phyloP scores from a whole-genome alignment of 768 basidiomycete species.

The Tricholoma hemisulphureum region DNA sequence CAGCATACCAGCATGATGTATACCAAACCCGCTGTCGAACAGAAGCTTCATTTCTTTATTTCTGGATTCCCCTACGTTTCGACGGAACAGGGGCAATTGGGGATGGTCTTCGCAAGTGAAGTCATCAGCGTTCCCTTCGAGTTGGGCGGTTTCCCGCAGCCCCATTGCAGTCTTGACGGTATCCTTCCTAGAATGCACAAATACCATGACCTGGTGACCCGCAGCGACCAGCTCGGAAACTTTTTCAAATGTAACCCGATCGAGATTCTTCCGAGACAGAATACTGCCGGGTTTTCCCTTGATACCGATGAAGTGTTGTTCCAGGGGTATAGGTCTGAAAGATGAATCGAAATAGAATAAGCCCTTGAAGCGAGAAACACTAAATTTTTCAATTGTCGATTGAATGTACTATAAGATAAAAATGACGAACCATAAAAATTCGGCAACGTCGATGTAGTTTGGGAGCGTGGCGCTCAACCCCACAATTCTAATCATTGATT shows the following conservation, averaged over 20 bases:
- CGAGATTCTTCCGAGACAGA: slow-evolving; percentile 79
- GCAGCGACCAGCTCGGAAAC: slow-evolving; percentile 83
- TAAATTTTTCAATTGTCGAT: slow-evolving; percentile 27
- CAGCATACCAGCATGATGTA: slow-evolving; percentile 98
- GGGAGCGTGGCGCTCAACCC: slow-evolving; percentile 96
- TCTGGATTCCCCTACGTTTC: slow-evolving; percentile 73
- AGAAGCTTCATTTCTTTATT: slow-evolving; percentile 98
- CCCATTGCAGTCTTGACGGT: slow-evolving; percentile 89
- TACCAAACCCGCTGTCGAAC: slow-evolving; percentile 90
- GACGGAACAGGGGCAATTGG: slow-evolving; percentile 71
- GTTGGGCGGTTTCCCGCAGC: slow-evolving; percentile 71
- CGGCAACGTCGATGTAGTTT: slow-evolving; percentile 94
- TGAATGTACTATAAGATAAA: not conserved
- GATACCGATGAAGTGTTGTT: slow-evolving; percentile 95
- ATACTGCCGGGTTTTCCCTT: slow-evolving; percentile 81
- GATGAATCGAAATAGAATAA: slow-evolving; percentile 98
- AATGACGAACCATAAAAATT: slow-evolving; percentile 75
- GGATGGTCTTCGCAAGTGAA: slow-evolving; percentile 85
- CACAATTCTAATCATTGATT: slow-evolving; percentile 94
- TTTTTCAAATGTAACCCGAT: slow-evolving; percentile 85
- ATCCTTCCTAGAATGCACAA: slow-evolving; percentile 97
- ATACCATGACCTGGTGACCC: slow-evolving; percentile 99
- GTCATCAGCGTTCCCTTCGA: slow-evolving; percentile 70
- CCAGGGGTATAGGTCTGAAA: slow-evolving; percentile 92
- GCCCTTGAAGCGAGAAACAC: slow-evolving; percentile 82